Base-by-base conservation (phyloP, 208 protist species). In the Leptomonas pyrrhocoris region DNA sequence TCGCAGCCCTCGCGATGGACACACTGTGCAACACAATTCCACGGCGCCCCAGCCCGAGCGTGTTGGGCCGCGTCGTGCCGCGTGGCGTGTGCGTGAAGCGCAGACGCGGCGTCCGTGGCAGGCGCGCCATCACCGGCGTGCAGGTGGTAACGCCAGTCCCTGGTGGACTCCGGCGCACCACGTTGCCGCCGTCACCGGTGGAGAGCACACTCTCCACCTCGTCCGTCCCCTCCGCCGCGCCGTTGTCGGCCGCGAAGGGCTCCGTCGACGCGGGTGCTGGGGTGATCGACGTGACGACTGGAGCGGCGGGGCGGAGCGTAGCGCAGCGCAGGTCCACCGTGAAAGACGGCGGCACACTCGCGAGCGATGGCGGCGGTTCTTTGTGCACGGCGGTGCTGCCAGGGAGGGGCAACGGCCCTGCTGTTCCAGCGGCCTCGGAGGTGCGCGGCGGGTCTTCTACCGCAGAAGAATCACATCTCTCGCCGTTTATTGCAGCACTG, bases 21-120 rank as follows among this genome's bases (percentile, higher is more conserved):
- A 31, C 55, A 25, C 31, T 50, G 62, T 36, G 61, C 46, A 76
- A 28, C 9, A 50, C 40, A 13, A 51, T 43, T 16, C 30, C 30
- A 27, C 61, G 60, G 9, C 46, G 70, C 27, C 19, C 28, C 45
- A 53, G 38, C 9, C 53, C 62, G 13, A 53, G 36, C 7, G 30
- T 25, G 19, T 51, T 59, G 2, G 54, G 49, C n/a, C 27, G 25
- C n/a, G 48, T 56, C 21, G 58, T 59, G 34, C 45, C 65, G 25
- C 65, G 65, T 9, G 64, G 65, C n/a, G 59, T 40, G 30, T 54
- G 50, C 3, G 51, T 55, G 56, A 78, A 65, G 58, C 64, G 59
- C 42, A 61, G 23, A 18, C 50, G 58, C 34, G 65, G 73, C 6
- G 65, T 78, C 16, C 59, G 62, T 34, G 21, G 16, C 31, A 50